Evolutionary conservation across 2,329 filamentous ascomycete species (phyloP).

Genomic region (Ceratocystis harringtonii): DNA sequence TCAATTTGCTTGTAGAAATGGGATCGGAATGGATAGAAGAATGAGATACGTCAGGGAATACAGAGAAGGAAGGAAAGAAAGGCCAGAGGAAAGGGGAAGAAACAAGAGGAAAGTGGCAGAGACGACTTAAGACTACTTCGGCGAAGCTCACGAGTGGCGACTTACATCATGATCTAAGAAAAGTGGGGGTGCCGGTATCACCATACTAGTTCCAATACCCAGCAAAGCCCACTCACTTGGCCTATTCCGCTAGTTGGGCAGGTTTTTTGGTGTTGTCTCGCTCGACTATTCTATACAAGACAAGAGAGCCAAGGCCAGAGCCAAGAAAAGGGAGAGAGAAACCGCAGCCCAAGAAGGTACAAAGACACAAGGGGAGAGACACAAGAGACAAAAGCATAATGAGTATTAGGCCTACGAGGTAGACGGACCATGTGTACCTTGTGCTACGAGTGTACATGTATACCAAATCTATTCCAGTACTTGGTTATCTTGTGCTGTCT

Average conservation of each 20-base stretch:
- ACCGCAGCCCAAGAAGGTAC: too few relatives aligned
- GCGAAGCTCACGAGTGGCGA: background rate
- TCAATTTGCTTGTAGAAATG: too few relatives aligned
- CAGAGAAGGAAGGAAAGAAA: background rate
- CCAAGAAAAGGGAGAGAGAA: too few relatives aligned
- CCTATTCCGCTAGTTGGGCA: too few relatives aligned
- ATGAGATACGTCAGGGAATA: background rate
- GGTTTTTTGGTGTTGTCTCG: too few relatives aligned
- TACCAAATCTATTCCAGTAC: background rate
- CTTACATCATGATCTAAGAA: conserved; percentile 1
- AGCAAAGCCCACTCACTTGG: too few relatives aligned
- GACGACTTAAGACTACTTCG: background rate
- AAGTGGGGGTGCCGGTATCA: background rate
- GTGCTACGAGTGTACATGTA: background rate
- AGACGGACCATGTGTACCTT: background rate
- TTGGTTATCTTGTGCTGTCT: background rate
- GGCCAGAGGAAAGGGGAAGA: background rate
- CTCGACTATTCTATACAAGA: too few relatives aligned
- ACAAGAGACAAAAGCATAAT: background rate
- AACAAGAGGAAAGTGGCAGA: background rate
- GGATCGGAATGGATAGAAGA: too few relatives aligned
- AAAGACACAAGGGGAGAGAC: background rate
- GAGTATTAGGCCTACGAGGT: background rate
- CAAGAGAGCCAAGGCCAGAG: too few relatives aligned
- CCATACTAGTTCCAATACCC: background rate